Percentiles rank a stretch among this genome's conserved stretches.
phyloP scores from a whole-genome alignment of 306 rosid species.

The Carpinus viminea region DNA sequence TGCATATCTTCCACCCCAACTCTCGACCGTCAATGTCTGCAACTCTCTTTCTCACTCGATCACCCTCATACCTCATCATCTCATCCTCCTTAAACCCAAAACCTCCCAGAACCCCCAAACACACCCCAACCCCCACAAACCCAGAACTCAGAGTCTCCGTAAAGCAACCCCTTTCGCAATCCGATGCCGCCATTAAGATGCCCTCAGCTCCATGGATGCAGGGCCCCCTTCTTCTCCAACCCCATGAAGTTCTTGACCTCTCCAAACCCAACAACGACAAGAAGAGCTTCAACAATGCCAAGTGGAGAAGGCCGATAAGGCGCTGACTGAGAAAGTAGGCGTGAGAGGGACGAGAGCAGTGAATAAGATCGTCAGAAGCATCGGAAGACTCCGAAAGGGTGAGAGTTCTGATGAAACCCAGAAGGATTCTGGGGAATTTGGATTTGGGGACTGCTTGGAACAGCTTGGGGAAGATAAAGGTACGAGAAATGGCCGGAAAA shows the following conservation, averaged over 20 bases:
- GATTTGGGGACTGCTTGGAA: constrained; percentile 45
- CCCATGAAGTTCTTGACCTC: constrained; percentile 46
- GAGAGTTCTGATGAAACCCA: constrained; percentile 29
- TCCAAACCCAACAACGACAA: constrained; percentile 33
- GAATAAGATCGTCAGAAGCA: constrained; percentile 50
- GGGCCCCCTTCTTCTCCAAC: constrained; percentile 61
- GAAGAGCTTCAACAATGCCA: constrained; percentile 20
- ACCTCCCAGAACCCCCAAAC: constrained; percentile 30
- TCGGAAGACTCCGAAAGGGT: constrained; percentile 45
- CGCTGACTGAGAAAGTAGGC: constrained; percentile 42
- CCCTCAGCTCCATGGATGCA: constrained; percentile 87
- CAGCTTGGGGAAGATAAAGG: constrained; percentile 28
- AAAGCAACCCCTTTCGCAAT: constrained; percentile 25
- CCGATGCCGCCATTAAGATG: constrained; percentile 41
- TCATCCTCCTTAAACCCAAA: constrained; percentile 43
- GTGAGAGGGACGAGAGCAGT: constrained; percentile 52
- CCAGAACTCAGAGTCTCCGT: constrained; percentile 4
- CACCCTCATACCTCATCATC: constrained; percentile 28
- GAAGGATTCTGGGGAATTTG: constrained; percentile 31
- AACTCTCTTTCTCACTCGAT: constrained; percentile 10
- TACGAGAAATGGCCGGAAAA: constrained; percentile 33
- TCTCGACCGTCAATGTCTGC: constrained; percentile 27
- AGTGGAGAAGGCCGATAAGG: constrained; percentile 28
- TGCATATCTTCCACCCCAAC: not conserved
- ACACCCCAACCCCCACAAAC: constrained; percentile 14